A percentile compares a stretch with the other conserved stretches of the same genome.
Conservation (phyloP, 805 yeast genomes). For the Candida mattraensis region DNA sequence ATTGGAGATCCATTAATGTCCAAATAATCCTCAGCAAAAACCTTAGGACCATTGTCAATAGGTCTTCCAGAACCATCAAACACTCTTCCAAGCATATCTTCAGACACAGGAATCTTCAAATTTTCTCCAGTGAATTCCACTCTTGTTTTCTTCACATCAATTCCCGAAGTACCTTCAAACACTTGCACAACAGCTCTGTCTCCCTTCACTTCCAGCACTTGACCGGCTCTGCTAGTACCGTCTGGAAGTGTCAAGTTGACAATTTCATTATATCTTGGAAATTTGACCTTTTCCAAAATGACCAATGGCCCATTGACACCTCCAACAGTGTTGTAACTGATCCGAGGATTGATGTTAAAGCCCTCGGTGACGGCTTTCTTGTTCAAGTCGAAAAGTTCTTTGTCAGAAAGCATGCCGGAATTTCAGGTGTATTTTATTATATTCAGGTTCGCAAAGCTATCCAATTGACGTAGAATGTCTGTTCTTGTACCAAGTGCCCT, state of each 20-base stretch:
- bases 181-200: constrained; percentile 97
- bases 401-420: constrained; percentile 35
- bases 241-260: constrained; percentile 96
- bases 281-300: constrained; percentile 80
- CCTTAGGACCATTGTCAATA: constrained; percentile 96
- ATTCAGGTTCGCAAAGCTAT: constrained; percentile 1
- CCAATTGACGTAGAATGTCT: too few relatives aligned
- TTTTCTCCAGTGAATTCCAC: constrained; percentile 97
- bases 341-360: constrained; percentile 86
- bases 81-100: constrained; percentile 96
- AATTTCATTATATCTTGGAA: constrained; percentile 92
- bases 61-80: constrained; percentile 99
- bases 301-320: constrained; percentile 99
- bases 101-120: constrained; percentile 91
- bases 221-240: constrained; percentile 93
- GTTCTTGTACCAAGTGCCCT: too few relatives aligned
- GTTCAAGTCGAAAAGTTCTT: constrained; percentile 66
- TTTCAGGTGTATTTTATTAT: neutral
- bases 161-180: constrained; percentile 98
- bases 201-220: constrained; percentile 97
- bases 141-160: constrained; percentile 95
- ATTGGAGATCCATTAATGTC: constrained; percentile 99
- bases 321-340: constrained; percentile 93
- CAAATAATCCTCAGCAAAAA: constrained; percentile 96
- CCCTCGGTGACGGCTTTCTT: constrained; percentile 91